A percentile compares a stretch with the other conserved stretches of the same genome.
Conservation (phyloP, 2,329 filamentous ascomycete species). For the Trichoderma asperellum region DNA sequence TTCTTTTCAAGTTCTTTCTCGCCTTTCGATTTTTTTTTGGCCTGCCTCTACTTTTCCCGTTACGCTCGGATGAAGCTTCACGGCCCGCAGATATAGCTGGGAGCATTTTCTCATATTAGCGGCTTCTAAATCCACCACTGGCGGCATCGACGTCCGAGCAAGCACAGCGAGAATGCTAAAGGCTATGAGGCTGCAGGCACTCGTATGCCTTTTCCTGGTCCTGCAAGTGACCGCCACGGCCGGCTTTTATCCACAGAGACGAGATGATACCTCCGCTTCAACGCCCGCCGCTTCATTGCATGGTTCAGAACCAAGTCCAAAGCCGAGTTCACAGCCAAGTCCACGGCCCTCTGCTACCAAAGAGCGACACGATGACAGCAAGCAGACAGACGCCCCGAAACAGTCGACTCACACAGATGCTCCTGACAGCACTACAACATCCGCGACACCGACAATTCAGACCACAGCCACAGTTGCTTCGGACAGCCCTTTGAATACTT, state of each 20-base stretch:
- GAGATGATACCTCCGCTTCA: slow-evolving; percentile 36
- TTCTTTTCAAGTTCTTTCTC: not conserved
- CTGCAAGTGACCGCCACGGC: slow-evolving; percentile 45
- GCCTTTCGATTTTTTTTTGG: not conserved
- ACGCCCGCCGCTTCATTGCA: slow-evolving; percentile 3
- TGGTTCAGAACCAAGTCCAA: not conserved
- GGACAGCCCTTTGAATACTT: slow-evolving; percentile 35
- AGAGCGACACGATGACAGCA: slow-evolving; percentile 7
- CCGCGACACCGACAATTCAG: slow-evolving; percentile 9
- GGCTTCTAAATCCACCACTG: slow-evolving; percentile 19
- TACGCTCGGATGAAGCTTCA: slow-evolving; percentile 32
- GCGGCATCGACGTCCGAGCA: not conserved
- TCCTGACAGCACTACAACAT: slow-evolving; percentile 7
- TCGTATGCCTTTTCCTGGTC: slow-evolving; percentile 47
- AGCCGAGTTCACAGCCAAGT: not conserved
- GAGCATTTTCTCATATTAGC: slow-evolving; percentile 32
- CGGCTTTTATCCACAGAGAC: slow-evolving; percentile 41
- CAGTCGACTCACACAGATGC: slow-evolving; percentile 4
- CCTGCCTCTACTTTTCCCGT: not conserved
- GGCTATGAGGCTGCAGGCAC: slow-evolving; percentile 42
- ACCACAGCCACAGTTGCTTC: slow-evolving; percentile 28
- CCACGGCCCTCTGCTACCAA: slow-evolving; percentile 5
- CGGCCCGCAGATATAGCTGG: slow-evolving; percentile 29
- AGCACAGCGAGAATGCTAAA: slow-evolving; percentile 41
- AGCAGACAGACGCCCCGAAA: slow-evolving; percentile 22